Percentiles rank a stretch among this genome's conserved stretches.
phyloP scores from a whole-genome alignment of 371 early-diverging fungal genomes.

The Fennellomyces sp. region DNA sequence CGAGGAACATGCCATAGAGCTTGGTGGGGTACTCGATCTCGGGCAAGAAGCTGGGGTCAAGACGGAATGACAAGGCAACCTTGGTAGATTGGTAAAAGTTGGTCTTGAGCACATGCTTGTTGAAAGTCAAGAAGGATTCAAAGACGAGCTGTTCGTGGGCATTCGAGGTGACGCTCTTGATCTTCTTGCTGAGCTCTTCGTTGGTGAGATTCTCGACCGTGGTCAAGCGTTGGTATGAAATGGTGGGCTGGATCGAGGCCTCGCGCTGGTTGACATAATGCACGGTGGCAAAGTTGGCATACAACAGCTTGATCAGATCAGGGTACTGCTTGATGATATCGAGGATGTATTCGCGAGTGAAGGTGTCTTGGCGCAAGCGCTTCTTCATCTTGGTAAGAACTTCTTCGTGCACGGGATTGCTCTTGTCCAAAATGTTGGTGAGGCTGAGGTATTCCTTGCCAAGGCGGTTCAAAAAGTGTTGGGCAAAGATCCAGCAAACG shows the following conservation, averaged over 20 bases:
- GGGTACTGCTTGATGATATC: constrained; percentile 96
- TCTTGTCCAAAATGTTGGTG: constrained; percentile 74
- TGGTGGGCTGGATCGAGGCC: constrained; percentile 67
- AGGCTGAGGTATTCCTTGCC: constrained; percentile 92
- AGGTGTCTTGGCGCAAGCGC: constrained; percentile 94
- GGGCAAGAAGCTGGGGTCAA: constrained; percentile 93
- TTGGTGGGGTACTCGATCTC: constrained; percentile 92
- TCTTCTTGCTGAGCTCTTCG: constrained; percentile 86
- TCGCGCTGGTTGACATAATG: constrained; percentile 87
- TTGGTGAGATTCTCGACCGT: constrained; percentile 78
- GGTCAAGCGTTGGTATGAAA: constrained; percentile 93
- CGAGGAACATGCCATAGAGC: constrained; percentile 95
- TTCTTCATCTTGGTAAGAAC: constrained; percentile 96
- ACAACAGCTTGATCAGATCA: constrained; percentile 90
- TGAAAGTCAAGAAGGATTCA: constrained; percentile 94
- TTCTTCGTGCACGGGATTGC: constrained; percentile 87
- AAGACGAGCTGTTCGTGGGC: constrained; percentile 95
- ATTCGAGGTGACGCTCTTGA: constrained; percentile 86
- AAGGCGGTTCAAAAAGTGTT: constrained; percentile 97
- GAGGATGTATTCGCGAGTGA: constrained; percentile 96
- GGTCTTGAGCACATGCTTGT: constrained; percentile 96
- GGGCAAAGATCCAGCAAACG: constrained; percentile 95
- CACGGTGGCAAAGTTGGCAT: constrained; percentile 92
- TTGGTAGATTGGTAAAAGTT: constrained; percentile 99
- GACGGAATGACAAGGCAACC: constrained; percentile 97